phyloP scores from a whole-genome alignment of 495 filamentous ascomycete genomes.

The Neurospora tetrasperma region DNA sequence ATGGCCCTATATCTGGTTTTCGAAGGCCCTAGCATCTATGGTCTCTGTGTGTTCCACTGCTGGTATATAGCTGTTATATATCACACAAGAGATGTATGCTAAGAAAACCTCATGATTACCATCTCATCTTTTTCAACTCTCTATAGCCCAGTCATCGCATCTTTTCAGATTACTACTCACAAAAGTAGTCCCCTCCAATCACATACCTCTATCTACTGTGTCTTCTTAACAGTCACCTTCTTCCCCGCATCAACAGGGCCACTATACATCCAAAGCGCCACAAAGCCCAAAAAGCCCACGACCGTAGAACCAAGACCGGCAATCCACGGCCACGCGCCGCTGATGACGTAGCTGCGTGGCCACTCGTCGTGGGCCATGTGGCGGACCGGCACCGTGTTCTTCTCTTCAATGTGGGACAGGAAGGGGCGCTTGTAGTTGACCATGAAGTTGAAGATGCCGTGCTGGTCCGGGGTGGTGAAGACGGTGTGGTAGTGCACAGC shows the following conservation, averaged over 20 bases:
- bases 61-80: background rate
- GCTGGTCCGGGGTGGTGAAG: slow-evolving; percentile 85
- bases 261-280: slow-evolving; percentile 81
- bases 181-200: background rate
- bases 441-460: slow-evolving; percentile 95
- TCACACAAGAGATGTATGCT: background rate
- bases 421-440: slow-evolving; percentile 95
- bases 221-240: slow-evolving; percentile 54
- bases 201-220: slow-evolving; percentile 38
- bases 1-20: background rate
- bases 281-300: slow-evolving; percentile 74
- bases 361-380: slow-evolving; percentile 98
- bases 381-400: slow-evolving; percentile 83
- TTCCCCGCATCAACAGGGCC: slow-evolving; percentile 40
- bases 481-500: slow-evolving; percentile 48
- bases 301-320: slow-evolving; percentile 77
- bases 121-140: background rate
- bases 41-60: background rate
- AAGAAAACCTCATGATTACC: background rate
- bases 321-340: slow-evolving; percentile 92
- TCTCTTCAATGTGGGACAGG: slow-evolving; percentile 82
- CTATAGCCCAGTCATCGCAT: background rate
- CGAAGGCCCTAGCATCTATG: background rate
- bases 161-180: background rate
- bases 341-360: slow-evolving; percentile 82